Percentiles rank a stretch among this genome's conserved stretches.
phyloP scores from a whole-genome alignment of 495 filamentous ascomycete species.

The Beverwykella pulmonaria region DNA sequence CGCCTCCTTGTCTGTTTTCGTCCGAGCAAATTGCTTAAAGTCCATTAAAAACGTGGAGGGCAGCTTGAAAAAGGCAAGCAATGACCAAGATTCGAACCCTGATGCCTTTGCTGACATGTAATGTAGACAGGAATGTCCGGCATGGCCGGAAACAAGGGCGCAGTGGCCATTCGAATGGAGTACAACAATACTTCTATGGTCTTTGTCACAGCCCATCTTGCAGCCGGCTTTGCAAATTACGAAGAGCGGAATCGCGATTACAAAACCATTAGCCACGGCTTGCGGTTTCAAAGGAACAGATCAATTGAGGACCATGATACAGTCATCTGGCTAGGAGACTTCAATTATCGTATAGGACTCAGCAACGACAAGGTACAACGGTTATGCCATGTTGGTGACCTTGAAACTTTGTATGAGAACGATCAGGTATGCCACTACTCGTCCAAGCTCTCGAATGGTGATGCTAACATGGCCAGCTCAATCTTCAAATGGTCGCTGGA shows the following conservation, averaged over 20 bases:
- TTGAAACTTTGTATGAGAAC: constrained; percentile 83
- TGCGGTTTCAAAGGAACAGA: constrained; percentile 87
- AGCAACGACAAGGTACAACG: constrained; percentile 76
- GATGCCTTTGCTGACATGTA: constrained; percentile 2
- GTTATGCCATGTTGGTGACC: constrained; percentile 67
- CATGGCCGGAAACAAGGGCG: constrained; percentile 97
- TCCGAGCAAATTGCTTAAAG: constrained; percentile 71
- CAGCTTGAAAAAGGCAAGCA: constrained; percentile 76
- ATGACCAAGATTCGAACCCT: not conserved
- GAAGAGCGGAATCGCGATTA: constrained; percentile 95
- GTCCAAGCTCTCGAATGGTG: not conserved
- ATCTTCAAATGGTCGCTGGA: constrained; percentile 93
- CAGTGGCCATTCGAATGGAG: constrained; percentile 94
- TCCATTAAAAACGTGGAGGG: constrained; percentile 96
- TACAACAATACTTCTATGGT: constrained; percentile 91
- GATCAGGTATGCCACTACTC: constrained; percentile 60
- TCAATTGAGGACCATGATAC: constrained; percentile 89
- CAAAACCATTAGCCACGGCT: constrained; percentile 79
- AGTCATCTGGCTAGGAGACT: constrained; percentile 97
- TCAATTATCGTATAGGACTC: constrained; percentile 96
- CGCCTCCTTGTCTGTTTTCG: constrained; percentile 86
- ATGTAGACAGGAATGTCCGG: constrained; percentile 86
- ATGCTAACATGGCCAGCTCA: constrained; percentile 60
- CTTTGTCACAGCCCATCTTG: constrained; percentile 95
- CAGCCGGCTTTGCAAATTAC: constrained; percentile 95